phyloP scores from a whole-genome alignment of 352 stramenopile species.

The Phytopythium sindhum region DNA sequence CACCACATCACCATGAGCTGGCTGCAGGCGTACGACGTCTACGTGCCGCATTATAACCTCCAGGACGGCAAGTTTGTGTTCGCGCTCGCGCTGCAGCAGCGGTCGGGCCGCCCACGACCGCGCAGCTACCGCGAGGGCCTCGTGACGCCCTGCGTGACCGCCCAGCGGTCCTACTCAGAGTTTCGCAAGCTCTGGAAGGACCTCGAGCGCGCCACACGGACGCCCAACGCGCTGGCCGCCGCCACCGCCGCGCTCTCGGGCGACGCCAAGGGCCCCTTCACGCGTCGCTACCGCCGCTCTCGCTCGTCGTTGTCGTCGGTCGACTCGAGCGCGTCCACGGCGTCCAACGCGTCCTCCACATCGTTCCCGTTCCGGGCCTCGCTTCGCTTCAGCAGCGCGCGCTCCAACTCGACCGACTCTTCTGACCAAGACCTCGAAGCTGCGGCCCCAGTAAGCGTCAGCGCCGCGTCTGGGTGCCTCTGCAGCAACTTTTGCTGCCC shows the following conservation, averaged over 20 bases:
- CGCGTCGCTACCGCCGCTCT: constrained; percentile 12
- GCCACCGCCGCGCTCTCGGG: constrained; percentile 10
- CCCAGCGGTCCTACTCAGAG: constrained; percentile 52
- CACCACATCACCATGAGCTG: constrained; percentile 38
- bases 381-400: constrained; percentile 1
- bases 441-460: not conserved
- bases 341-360: constrained; percentile 12
- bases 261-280: constrained; percentile 9
- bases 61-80: constrained; percentile 45
- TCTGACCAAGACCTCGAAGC: not conserved
- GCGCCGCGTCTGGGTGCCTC: constrained; percentile 15
- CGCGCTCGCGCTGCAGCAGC: constrained; percentile 35
- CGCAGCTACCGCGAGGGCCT: constrained; percentile 7
- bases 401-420: not conserved
- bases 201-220: constrained; percentile 39
- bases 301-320: constrained; percentile 9
- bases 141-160: constrained; percentile 15
- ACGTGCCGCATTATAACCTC: constrained; percentile 40
- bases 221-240: constrained; percentile 11
- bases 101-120: constrained; percentile 13
- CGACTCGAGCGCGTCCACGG: not conserved
- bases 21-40: constrained; percentile 47
- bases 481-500: constrained; percentile 50
- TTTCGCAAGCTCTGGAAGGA: constrained; percentile 59
- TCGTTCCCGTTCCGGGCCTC: constrained; percentile 7